Evolutionary conservation across 805 yeast species (phyloP), one percentile per base, ranked within the genome.

Genomic region (Millerozyma miso): DNA sequence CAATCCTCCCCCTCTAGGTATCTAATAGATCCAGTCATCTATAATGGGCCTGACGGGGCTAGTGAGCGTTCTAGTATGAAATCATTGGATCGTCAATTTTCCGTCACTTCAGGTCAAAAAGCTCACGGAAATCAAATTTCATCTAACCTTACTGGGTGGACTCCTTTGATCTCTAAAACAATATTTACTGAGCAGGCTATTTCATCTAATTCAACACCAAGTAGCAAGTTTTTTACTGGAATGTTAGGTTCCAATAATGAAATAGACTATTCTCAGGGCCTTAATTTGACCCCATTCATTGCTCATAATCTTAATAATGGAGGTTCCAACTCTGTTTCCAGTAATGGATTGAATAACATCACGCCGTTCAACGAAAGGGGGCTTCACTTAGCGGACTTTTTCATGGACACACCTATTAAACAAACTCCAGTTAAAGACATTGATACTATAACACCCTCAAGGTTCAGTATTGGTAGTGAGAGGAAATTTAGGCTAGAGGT

Each of bases 341-440:
- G 18, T 32, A 43, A 51, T 23, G 60, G 56, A 19, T 47, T 62
- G 36, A 56, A 52, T 36, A 60, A 57, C 38, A 58, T 68, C 44
- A 70, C 75, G n/a, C 75, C 75, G 3, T 66, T 63, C 45, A 69
- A 66, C 47, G 74, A 69, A 42, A 68, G 65, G 49, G 59, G 71
- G 3, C 54, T 67, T 43, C 74, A 65, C 43, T 51, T 69, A 35
- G 54, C 69, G 4, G 75, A 70, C 48, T 69, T 70, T 40, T 69
- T 69, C 51, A 69, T 67, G 61, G 75, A 70, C 41, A 60, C 70
- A n/a, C 75, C 75, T 13, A 65, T 68, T 33, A 52, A 61, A 20
- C 59, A 58, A 31, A 56, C 69, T 2, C 71, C 74, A 10, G 44
- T 59, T 10, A 66, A 60, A 42, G 67, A 62, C 36, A 38, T 63